These are phyloP conservation scores for Penicillium rolfsii DNA, from an alignment of 2,329 filamentous ascomycete species.

Conservation along the genomic window DNA sequence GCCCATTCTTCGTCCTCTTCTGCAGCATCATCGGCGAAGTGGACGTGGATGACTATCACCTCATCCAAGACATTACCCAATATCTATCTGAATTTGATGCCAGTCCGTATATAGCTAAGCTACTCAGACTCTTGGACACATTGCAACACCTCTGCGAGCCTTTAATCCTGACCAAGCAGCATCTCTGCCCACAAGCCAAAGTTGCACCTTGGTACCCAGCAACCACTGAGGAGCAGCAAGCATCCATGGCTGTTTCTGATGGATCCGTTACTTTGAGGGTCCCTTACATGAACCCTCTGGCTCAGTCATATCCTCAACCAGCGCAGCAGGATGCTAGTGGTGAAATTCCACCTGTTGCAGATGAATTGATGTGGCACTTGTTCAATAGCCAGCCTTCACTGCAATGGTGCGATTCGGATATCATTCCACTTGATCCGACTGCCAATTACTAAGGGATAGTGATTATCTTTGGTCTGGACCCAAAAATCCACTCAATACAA, in stretches of 20 bases:
- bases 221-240: slow-evolving; percentile 3
- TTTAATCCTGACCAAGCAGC: slow-evolving; percentile 18
- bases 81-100: slow-evolving; percentile 23
- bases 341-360: slow-evolving; percentile 12
- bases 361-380: slow-evolving; percentile 29
- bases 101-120: slow-evolving; percentile 24
- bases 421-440: not conserved
- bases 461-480: not conserved
- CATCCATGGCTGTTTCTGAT: not conserved
- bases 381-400: slow-evolving; percentile 30
- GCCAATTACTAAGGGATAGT: not conserved
- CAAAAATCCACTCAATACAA: not conserved
- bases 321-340: slow-evolving; percentile 1
- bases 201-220: slow-evolving; percentile 15
- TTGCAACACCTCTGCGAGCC: slow-evolving; percentile 20
- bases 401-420: slow-evolving; percentile 23
- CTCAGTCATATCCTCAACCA: not conserved
- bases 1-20: slow-evolving; percentile 32
- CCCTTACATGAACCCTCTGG: not conserved
- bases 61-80: slow-evolving; percentile 24
- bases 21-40: slow-evolving; percentile 31
- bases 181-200: slow-evolving; percentile 10
- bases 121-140: slow-evolving; percentile 22
- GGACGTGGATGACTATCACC: slow-evolving; percentile 24
- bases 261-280: not conserved